phyloP scores from a whole-genome alignment of 1,284 basidiomycete genomes.

The Sporisorium reilianum region DNA sequence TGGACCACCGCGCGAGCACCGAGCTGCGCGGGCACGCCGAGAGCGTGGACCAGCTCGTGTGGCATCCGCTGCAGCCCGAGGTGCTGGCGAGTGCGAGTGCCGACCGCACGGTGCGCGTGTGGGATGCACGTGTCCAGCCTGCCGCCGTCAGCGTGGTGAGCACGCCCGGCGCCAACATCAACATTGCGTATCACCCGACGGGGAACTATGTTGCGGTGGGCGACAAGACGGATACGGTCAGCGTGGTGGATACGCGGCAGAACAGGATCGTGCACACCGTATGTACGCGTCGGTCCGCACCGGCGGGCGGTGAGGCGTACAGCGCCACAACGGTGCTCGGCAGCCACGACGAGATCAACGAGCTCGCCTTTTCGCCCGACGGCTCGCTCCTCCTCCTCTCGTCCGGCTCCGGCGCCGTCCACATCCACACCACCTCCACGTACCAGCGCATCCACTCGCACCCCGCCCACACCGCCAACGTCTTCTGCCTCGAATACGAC shows the following conservation, averaged over 20 bases:
- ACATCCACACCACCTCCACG: conserved; percentile 19
- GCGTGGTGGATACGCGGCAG: conserved; percentile 47
- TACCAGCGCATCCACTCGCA: conserved; percentile 37
- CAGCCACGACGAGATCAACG: conserved; percentile 60
- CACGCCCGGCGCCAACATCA: conserved; percentile 61
- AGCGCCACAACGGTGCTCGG: neutral
- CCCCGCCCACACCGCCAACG: conserved; percentile 54
- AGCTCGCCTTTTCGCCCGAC: conserved; percentile 57
- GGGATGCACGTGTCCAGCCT: conserved; percentile 48
- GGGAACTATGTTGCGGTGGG: conserved; percentile 60
- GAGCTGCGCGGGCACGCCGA: conserved; percentile 63
- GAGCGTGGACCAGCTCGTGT: conserved; percentile 60
- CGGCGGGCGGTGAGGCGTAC: neutral
- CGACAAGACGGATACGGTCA: conserved; percentile 62
- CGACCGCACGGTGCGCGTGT: conserved; percentile 62
- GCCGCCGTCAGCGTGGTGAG: neutral
- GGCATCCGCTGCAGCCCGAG: conserved; percentile 59
- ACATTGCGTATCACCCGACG: conserved; percentile 57
- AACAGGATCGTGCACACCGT: conserved; percentile 46
- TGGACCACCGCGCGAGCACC: conserved; percentile 57
- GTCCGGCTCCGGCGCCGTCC: conserved; percentile 55
- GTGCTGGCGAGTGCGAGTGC: conserved; percentile 55
- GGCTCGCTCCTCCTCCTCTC: conserved; percentile 58
- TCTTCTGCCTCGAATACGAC: conserved; percentile 61
- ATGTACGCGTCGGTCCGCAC: conserved; percentile 16